Evolutionary conservation across 116 monocot genomes (phyloP).

Genomic region (Cymodocea nodosa): DNA sequence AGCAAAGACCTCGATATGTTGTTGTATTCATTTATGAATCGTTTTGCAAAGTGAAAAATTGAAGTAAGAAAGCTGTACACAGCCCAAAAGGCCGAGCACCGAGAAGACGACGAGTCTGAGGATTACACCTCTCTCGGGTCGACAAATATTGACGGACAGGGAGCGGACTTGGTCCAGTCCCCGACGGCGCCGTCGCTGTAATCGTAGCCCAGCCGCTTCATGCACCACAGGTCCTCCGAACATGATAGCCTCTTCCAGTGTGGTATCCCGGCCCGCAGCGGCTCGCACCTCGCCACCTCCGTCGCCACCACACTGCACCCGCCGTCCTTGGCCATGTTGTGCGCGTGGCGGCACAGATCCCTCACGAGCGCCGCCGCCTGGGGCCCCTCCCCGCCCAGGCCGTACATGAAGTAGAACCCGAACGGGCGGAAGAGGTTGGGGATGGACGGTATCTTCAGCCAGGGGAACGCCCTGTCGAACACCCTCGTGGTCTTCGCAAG

Average conservation of each 20-base stretch:
- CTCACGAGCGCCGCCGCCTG: conserved; percentile 21
- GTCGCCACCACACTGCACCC: conserved; percentile 55
- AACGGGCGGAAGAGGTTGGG: conserved; percentile 81
- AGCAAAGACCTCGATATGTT: no score
- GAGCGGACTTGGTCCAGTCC: conserved; percentile 77
- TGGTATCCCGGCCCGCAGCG: conserved; percentile 49
- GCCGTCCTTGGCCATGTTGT: conserved; percentile 58
- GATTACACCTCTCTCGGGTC: conserved; percentile 83
- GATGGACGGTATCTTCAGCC: conserved; percentile 65
- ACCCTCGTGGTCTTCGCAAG: conserved; percentile 40
- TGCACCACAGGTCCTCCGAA: conserved; percentile 81
- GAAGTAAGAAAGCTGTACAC: no score
- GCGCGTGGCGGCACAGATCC: conserved; percentile 49
- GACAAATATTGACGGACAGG: conserved; percentile 58
- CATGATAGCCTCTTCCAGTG: conserved; percentile 65
- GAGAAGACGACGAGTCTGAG: no score
- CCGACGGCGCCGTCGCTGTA: conserved; percentile 52
- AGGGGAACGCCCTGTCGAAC: conserved; percentile 46
- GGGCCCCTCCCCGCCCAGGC: conserved; percentile 66
- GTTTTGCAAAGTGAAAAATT: no score
- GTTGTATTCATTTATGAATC: no score
- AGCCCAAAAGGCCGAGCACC: no score
- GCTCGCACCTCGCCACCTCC: conserved; percentile 70
- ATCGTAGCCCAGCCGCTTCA: conserved; percentile 60
- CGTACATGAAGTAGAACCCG: conserved; percentile 76